phyloP scores from a whole-genome alignment of 2,329 filamentous ascomycete genomes.

The Claviceps pusilla region DNA sequence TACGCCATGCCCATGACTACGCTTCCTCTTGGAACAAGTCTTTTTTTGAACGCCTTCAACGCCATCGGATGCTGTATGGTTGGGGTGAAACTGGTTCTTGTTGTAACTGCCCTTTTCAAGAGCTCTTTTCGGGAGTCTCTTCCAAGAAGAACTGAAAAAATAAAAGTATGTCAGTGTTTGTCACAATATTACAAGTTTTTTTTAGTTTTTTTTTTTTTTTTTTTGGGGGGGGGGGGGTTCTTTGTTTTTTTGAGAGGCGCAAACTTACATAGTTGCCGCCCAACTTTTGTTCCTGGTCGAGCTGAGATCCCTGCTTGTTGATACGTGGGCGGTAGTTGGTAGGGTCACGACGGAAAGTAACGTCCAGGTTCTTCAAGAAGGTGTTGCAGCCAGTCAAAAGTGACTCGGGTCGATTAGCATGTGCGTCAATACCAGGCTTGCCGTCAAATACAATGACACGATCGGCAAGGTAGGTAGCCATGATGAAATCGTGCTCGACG shows the following conservation, averaged over 20 bases:
- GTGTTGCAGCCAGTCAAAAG: constrained; percentile 90
- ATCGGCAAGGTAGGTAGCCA: constrained; percentile 66
- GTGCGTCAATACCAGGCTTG: constrained; percentile 72
- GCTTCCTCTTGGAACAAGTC: constrained; percentile 16
- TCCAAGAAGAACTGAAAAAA: constrained; percentile 75
- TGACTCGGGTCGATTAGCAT: constrained; percentile 80
- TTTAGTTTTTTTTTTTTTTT: no score
- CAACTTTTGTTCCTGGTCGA: constrained; percentile 95
- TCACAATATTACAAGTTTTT: neutral
- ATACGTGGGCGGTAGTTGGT: constrained; percentile 93
- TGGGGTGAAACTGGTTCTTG: constrained; percentile 17
- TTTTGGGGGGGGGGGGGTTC: no score
- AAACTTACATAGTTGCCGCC: constrained; percentile 75
- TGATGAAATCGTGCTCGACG: constrained; percentile 99
- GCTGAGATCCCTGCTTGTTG: constrained; percentile 91
- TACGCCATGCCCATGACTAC: constrained; percentile 15
- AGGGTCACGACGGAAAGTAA: constrained; percentile 96
- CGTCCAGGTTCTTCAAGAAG: constrained; percentile 91
- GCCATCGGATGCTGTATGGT: constrained; percentile 23
- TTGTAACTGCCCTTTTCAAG: constrained; percentile 39
- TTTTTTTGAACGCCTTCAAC: constrained; percentile 29
- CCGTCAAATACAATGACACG: constrained; percentile 98
- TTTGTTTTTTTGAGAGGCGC: no score
- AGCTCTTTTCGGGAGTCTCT: constrained; percentile 43
- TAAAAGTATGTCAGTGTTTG: neutral